Conservation (phyloP, 192 early-diverging fungal species). For the Haplosporangium gracile region DNA sequence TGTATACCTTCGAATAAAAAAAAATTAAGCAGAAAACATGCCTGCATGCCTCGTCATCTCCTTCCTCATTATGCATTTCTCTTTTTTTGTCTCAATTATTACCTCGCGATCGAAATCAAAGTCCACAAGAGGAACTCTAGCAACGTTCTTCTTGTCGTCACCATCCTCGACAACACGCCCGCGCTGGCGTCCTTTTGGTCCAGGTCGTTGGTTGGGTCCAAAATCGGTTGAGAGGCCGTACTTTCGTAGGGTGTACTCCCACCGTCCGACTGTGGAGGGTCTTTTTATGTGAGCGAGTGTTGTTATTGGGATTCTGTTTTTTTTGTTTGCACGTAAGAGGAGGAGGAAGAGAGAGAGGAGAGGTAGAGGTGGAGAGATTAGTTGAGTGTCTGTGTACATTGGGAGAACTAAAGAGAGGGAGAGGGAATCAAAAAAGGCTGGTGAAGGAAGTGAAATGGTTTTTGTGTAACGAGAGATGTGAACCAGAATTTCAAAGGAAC, state of each 20-base stretch:
- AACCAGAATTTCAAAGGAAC: background rate
- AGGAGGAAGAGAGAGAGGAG: background rate
- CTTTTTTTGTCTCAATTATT: background rate
- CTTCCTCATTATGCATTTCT: background rate
- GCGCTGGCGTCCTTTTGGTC: constrained; percentile 16
- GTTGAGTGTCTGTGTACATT: no score
- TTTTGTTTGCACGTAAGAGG: background rate
- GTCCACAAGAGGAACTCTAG: constrained; percentile 18
- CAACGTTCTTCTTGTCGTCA: background rate
- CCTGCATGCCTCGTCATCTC: background rate
- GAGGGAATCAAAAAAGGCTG: background rate
- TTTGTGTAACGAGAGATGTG: background rate
- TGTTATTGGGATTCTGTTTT: constrained; percentile 11
- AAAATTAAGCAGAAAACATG: background rate
- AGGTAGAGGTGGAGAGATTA: background rate
- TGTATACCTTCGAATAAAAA: background rate
- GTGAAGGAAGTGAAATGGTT: background rate
- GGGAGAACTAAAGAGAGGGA: background rate
- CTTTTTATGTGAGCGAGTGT: background rate
- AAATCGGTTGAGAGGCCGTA: constrained; percentile 3
- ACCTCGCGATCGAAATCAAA: constrained; percentile 40
- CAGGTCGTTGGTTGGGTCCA: background rate
- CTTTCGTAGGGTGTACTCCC: constrained; percentile 9
- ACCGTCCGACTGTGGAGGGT: constrained; percentile 13
- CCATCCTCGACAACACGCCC: constrained; percentile 3